Conservation (phyloP, 345 rosid genomes). For the Citrus glauca region DNA sequence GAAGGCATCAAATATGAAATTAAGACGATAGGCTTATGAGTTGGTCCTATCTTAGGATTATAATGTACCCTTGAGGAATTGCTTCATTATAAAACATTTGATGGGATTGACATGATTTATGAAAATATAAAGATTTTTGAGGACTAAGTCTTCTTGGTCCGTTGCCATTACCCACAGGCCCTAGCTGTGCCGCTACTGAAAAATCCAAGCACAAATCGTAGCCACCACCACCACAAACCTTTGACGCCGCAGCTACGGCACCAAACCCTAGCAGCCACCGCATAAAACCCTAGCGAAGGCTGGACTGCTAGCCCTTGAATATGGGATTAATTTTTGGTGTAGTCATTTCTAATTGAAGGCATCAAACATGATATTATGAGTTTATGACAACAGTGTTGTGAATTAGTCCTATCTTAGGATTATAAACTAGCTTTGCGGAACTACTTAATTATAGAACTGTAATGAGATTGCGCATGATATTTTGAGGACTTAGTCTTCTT, state of each 20-base stretch:
- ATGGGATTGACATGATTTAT: neutral
- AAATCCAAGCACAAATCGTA: too few species aligned
- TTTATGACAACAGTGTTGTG: neutral
- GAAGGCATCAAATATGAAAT: neutral
- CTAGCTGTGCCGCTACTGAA: too few species aligned
- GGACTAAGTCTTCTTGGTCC: too few species aligned
- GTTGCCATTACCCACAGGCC: too few species aligned
- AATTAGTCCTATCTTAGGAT: neutral
- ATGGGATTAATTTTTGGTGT: neutral
- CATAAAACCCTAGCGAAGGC: too few species aligned
- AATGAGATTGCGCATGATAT: neutral
- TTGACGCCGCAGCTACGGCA: too few species aligned
- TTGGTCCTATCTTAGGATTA: neutral
- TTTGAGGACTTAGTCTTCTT: neutral
- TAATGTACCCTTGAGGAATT: neutral
- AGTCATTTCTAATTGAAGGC: neutral
- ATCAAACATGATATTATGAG: too few species aligned
- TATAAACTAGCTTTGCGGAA: neutral
- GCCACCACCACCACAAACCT: too few species aligned
- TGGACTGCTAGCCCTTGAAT: neutral
- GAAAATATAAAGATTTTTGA: neutral
- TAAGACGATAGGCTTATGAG: neutral
- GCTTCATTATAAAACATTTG: neutral
- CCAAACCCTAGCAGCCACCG: too few species aligned
- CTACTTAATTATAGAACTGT: neutral